Evolutionary conservation across 441 rosid genomes (phyloP), one percentile per base, ranked within the genome.

Genomic region (Populus trichocarpa): DNA sequence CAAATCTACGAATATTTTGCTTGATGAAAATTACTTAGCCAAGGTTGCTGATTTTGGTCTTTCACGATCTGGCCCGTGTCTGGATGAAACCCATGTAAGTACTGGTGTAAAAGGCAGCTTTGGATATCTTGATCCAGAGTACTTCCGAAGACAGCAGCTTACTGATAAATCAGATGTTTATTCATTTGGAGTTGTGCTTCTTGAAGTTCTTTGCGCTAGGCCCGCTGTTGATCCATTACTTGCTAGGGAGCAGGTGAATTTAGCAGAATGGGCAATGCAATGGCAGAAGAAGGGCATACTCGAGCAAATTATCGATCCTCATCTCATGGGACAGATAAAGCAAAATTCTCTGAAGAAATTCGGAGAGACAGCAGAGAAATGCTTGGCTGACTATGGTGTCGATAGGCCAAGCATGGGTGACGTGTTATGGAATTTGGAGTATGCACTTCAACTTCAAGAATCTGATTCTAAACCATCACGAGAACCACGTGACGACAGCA

Each of bases 31-130:
- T 74, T 85, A 86, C 42, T 87, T 78, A 26, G 91, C 97, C 69
- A 95, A 95, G 89, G 98, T 95, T 71, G 97, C 98, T 26, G 97
- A 94, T 85, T 94, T 94, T 71, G 98, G 98, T 79, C 95, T 94
- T 72, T 94, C 97, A 2, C 90, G 96, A 86, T 89, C 95, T 0
- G 98, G 97, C 35, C 97, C 98, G 2, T 88, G 97, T 81, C 88
- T 92, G 16, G 80, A 91, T 23, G 97, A 94, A 85, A 94, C 95
- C 18, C 97, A 93, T 77, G 97, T 92, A 14, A 94, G 98, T 72
- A 94, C 98, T 0, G 97, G 95, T 1, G 98, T 94, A 0, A 94
- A 92, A 84, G 98, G 98, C 46, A 94, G 98, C 81, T 94, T 94
- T 14, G 98, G 98, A 0, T 94, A 94, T 86, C 91, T 94, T 20